Conservation (phyloP, 257 asterid species). For the Ajuga chamaepitys region DNA sequence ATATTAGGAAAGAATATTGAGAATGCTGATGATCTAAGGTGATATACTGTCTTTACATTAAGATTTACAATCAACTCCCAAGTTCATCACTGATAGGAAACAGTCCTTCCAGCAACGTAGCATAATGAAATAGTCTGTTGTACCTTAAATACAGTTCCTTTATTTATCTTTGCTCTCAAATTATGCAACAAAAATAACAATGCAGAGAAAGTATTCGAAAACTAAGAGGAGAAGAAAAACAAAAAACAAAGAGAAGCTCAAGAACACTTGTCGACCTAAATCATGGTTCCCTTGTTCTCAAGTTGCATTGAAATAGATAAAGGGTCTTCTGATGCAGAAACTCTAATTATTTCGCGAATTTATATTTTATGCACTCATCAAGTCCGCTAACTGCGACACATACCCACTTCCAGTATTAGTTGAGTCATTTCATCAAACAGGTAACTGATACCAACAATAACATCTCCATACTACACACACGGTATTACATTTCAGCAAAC, state of each 20-base stretch:
- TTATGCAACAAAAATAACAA: background rate
- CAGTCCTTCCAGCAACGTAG: background rate
- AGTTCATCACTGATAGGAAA: background rate
- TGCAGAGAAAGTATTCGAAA: no score
- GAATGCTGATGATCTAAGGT: background rate
- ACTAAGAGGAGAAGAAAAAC: no score
- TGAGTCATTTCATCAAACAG: conserved; percentile 21
- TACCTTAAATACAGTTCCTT: background rate
- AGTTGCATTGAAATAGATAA: background rate
- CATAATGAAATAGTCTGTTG: background rate
- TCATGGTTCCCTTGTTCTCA: background rate
- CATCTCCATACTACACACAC: background rate
- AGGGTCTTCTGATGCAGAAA: background rate
- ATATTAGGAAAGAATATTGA: background rate
- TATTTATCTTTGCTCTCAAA: background rate
- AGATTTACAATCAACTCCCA: background rate
- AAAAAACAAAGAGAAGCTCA: background rate
- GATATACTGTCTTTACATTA: background rate
- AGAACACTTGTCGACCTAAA: background rate
- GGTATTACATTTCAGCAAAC: background rate
- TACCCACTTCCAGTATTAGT: background rate
- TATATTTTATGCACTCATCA: background rate
- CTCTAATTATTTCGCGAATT: background rate
- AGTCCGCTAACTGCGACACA: background rate
- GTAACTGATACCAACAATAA: background rate